Base-by-base conservation (phyloP, 768 basidiomycete genomes). In the Trametes cinnabarina region DNA sequence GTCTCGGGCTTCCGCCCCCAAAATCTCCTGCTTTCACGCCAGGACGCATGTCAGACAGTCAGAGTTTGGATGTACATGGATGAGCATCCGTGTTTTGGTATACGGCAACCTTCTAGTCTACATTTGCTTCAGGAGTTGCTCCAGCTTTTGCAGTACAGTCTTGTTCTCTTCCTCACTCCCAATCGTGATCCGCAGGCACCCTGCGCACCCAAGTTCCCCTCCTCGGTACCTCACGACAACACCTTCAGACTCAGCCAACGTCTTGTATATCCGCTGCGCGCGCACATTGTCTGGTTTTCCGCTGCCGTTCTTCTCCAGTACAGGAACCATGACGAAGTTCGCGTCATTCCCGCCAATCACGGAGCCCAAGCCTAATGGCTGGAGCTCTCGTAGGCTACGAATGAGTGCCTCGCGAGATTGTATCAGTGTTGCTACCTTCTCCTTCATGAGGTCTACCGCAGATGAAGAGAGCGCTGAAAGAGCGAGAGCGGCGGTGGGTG, bases 171-270 rank as follows among this genome's bases (percentile, higher is more conserved):
- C 83, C 56, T 82, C 81, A 7, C 84, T 91, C 0, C 97, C 97
- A 12, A 98, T 78, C 3, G 96, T 98, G 8, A 98, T 88, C 55
- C 97, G 76, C 72, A 98, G 66, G 68, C 93, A 96, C 0, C 87
- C 97, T 30, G 77, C 76, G 63, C 97, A 99, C 0, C 97, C 96
- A 10, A 79, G 68, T 73, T 98, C 96, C 15, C 79, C 74, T 0
- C 97, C 97, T 51, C 97, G 79, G 74, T 84, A 98, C 51, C 96
- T 77, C 10, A 99, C 92, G 14, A 99, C 97, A 0, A 99, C 87
- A 0, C 88, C 90, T 60, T 83, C 80, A 52, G 85, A 79, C 70
- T 95, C 94, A 4, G 97, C 97, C 57, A 98, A 78, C 10, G 80
- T 74, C 68, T 84, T 87, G 73, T 98, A 98, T 23, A 94, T 77